phyloP scores from a whole-genome alignment of 768 basidiomycete genomes.

The Lentinula boryana region DNA sequence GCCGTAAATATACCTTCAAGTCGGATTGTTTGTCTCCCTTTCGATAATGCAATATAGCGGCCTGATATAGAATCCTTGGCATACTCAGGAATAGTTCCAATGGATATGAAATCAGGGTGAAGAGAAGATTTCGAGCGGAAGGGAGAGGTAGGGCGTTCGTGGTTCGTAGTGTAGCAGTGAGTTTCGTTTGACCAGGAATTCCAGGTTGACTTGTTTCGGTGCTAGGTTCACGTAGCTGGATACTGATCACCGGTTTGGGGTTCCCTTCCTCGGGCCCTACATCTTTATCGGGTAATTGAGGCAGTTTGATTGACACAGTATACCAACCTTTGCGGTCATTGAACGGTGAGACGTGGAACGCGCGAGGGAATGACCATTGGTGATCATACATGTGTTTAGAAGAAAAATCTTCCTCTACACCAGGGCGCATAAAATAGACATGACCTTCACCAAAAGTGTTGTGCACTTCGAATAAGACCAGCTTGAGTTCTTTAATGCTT shows the following conservation, averaged over 20 bases:
- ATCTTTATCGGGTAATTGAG: conserved; percentile 27
- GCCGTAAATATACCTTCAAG: conserved; percentile 52
- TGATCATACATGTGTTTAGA: conserved; percentile 39
- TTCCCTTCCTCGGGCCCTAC: conserved; percentile 6
- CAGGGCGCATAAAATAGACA: conserved; percentile 36
- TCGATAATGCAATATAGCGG: conserved; percentile 52
- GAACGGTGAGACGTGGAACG: conserved; percentile 76
- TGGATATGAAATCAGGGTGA: conserved; percentile 36
- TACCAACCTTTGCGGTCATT: conserved; percentile 68
- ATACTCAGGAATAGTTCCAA: conserved; percentile 49
- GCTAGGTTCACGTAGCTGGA: conserved; percentile 26
- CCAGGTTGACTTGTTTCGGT: not conserved
- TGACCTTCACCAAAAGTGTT: conserved; percentile 74
- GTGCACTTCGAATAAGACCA: conserved; percentile 31
- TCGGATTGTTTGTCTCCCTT: conserved; percentile 1
- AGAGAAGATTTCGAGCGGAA: conserved; percentile 22
- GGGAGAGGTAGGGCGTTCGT: conserved; percentile 32
- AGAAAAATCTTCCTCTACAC: conserved; percentile 34
- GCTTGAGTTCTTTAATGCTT: not conserved
- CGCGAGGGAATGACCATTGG: conserved; percentile 60
- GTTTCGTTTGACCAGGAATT: conserved; percentile 33
- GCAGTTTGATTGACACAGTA: conserved; percentile 45
- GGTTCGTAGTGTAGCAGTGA: conserved; percentile 44
- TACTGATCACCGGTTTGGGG: conserved; percentile 32
- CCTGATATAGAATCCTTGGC: conserved; percentile 57